A percentile compares a stretch with the other conserved stretches of the same genome.
Evolutionary conservation across 2,329 filamentous ascomycete genomes (phyloP).

Genomic region (Amphichorda felina): DNA sequence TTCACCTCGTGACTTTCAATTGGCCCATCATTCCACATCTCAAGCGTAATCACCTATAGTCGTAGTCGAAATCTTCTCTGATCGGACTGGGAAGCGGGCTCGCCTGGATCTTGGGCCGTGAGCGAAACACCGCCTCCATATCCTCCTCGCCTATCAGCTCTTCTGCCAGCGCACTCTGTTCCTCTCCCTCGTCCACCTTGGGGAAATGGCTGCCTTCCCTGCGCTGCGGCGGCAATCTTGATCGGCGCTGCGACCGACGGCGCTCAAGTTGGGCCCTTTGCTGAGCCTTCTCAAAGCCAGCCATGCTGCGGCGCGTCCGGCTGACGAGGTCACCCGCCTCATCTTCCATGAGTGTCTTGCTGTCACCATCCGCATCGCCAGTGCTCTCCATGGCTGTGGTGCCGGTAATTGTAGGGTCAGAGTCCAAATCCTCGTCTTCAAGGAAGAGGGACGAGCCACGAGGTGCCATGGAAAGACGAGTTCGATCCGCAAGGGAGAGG

Average conservation of each 20-base stretch:
- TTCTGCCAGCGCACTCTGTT: conserved; percentile 45
- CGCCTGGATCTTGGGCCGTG: conserved; percentile 64
- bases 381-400: conserved; percentile 3
- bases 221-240: conserved; percentile 20
- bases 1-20: too few relatives aligned
- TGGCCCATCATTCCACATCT: too few relatives aligned
- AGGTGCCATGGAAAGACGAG: conserved; percentile 63
- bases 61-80: conserved; percentile 12
- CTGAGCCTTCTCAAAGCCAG: conserved; percentile 45
- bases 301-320: conserved; percentile 51
- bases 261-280: conserved; percentile 50
- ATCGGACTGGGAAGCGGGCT: conserved; percentile 52
- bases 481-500: conserved; percentile 63
- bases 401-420: conserved; percentile 5
- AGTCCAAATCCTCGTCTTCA: conserved; percentile 16
- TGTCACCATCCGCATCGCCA: conserved; percentile 10
- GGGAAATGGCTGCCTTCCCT: conserved; percentile 35
- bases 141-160: conserved; percentile 62
- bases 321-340: conserved; percentile 39
- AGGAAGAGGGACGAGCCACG: conserved; percentile 32
- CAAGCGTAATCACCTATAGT: too few relatives aligned
- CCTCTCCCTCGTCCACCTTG: conserved; percentile 33
- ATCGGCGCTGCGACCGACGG: conserved; percentile 35
- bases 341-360: conserved; percentile 6
- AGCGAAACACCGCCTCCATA: conserved; percentile 75